Conservation (phyloP, 257 asterid genomes). For the Capsicum pubescens region DNA sequence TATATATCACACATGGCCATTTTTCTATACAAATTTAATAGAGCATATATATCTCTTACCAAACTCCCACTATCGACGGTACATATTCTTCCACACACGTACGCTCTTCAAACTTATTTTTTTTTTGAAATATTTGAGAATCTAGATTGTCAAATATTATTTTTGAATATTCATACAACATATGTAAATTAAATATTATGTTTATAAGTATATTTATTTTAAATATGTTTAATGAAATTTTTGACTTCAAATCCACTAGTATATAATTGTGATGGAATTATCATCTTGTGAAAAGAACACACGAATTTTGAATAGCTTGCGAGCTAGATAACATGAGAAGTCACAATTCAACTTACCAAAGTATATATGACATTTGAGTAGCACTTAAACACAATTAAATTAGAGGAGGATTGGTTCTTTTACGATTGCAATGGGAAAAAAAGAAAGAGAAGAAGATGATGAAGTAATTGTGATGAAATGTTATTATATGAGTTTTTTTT, state of each 20-base stretch:
- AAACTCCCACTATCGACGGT: slow-evolving; percentile 36
- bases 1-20: background rate
- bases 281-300: background rate
- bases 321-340: background rate
- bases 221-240: too few species aligned
- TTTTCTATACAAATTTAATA: background rate
- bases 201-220: too few species aligned
- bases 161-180: too few species aligned
- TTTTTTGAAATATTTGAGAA: too few species aligned
- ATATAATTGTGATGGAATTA: background rate
- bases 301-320: background rate
- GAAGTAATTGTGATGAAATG: background rate
- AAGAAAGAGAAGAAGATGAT: too few species aligned
- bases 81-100: background rate
- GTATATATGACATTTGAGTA: too few species aligned
- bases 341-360: background rate
- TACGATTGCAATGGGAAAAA: background rate
- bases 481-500: background rate
- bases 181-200: too few species aligned
- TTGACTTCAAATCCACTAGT: background rate
- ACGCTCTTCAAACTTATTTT: background rate
- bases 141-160: too few species aligned
- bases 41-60: background rate
- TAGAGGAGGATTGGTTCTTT: background rate
- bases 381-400: background rate